Percentiles rank a stretch among this genome's conserved stretches.
These are phyloP conservation scores for Lonicera japonica DNA, from an alignment of 129 eudicot species.

Conservation along the genomic window DNA sequence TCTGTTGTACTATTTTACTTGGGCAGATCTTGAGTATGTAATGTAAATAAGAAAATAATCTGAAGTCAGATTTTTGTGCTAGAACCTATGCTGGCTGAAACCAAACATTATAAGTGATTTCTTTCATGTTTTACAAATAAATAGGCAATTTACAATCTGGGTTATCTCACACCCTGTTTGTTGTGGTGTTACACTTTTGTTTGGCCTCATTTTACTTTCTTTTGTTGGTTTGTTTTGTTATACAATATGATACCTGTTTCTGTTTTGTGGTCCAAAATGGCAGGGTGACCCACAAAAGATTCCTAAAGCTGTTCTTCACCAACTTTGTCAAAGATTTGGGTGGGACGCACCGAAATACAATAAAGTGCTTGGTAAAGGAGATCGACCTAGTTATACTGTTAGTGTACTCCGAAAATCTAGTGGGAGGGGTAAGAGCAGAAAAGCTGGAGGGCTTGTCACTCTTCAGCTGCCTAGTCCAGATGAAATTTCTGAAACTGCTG, in stretches of 20 bases:
- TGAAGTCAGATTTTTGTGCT: not conserved
- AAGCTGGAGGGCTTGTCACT: slow-evolving; percentile 82
- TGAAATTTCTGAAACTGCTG: slow-evolving; percentile 48
- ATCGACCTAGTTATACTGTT: slow-evolving; percentile 54
- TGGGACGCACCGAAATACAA: slow-evolving; percentile 96
- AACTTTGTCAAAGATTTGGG: slow-evolving; percentile 85
- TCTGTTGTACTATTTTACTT: not conserved
- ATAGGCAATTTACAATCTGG: not conserved
- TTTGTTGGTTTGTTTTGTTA: not conserved
- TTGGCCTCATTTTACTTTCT: slow-evolving; percentile 4
- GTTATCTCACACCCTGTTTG: not conserved
- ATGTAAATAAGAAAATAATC: not conserved
- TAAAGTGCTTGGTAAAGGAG: slow-evolving; percentile 48
- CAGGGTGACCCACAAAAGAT: slow-evolving; percentile 89
- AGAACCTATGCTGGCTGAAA: slow-evolving; percentile 4
- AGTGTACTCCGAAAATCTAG: slow-evolving; percentile 89
- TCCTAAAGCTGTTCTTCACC: slow-evolving; percentile 94
- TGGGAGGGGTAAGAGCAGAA: slow-evolving; percentile 95
- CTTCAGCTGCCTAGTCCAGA: slow-evolving; percentile 64
- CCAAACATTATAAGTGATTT: not conserved
- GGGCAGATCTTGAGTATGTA: too few relatives aligned
- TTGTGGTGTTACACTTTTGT: not conserved
- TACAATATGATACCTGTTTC: slow-evolving; percentile 1
- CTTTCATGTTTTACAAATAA: not conserved
- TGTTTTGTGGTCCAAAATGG: slow-evolving; percentile 13